Evolutionary conservation across 164 flowering plant species (phyloP).

Genomic region (Amborella trichopoda): DNA sequence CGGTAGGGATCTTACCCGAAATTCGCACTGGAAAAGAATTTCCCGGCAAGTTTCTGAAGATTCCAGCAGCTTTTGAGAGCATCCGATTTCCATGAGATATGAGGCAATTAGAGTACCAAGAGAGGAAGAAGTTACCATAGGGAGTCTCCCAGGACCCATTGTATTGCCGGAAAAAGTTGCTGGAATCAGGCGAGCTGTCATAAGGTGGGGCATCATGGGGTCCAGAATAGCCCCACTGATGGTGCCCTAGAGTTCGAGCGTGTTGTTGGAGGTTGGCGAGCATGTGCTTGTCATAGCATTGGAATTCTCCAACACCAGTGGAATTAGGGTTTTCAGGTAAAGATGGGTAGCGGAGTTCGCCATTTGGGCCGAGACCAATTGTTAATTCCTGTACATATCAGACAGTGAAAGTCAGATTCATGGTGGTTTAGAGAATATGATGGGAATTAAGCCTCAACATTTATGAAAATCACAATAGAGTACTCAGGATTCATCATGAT

Average conservation of each 20-base stretch:
- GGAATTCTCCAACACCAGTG: slow-evolving; percentile 78
- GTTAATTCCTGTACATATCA: slow-evolving; percentile 50
- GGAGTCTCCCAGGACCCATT: slow-evolving; percentile 90
- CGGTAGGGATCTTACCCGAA: slow-evolving; percentile 59
- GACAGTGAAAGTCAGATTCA: neutral
- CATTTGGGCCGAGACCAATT: slow-evolving; percentile 85
- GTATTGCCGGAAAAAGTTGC: slow-evolving; percentile 44
- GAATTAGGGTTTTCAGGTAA: slow-evolving; percentile 10
- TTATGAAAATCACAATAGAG: too few species aligned
- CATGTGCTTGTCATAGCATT: slow-evolving; percentile 80
- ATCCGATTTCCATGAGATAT: slow-evolving; percentile 54
- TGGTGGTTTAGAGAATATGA: too few species aligned
- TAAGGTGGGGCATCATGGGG: slow-evolving; percentile 85
- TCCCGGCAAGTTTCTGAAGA: slow-evolving; percentile 12
- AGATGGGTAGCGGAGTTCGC: slow-evolving; percentile 90
- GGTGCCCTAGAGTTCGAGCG: slow-evolving; percentile 49
- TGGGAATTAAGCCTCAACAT: too few species aligned
- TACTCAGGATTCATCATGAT: too few species aligned
- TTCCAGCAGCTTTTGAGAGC: slow-evolving; percentile 48
- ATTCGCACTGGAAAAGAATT: slow-evolving; percentile 20
- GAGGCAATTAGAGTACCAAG: slow-evolving; percentile 81
- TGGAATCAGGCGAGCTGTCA: slow-evolving; percentile 33
- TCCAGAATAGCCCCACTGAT: slow-evolving; percentile 74
- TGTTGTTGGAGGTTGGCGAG: slow-evolving; percentile 48
- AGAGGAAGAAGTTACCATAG: slow-evolving; percentile 84